phyloP scores from a whole-genome alignment of 2,329 filamentous ascomycete genomes.

The Leptographium lundbergii region DNA sequence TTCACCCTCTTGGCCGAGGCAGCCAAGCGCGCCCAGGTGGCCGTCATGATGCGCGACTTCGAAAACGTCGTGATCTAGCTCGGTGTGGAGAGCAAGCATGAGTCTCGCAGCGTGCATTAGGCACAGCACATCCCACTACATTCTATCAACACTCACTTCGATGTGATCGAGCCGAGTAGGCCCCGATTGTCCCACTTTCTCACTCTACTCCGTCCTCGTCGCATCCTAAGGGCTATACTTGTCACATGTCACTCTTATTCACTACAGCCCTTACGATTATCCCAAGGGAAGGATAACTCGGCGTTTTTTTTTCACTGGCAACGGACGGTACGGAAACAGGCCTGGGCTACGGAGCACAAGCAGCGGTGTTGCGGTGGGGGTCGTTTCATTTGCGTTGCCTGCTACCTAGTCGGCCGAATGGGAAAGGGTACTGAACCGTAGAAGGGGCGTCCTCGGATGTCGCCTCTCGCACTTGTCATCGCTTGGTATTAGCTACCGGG shows the following conservation, averaged over 20 bases:
- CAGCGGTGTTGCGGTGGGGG: background rate
- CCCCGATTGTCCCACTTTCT: background rate
- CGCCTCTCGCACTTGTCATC: background rate
- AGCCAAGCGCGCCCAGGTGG: conserved; percentile 84
- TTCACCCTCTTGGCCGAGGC: conserved; percentile 84
- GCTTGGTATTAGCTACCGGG: background rate
- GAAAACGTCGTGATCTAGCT: conserved; percentile 51
- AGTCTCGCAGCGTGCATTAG: background rate
- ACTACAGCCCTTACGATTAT: background rate
- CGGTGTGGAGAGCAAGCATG: background rate
- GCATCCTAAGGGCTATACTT: background rate
- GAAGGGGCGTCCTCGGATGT: background rate
- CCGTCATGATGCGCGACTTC: conserved; percentile 75
- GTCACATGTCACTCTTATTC: background rate
- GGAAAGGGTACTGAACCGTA: background rate
- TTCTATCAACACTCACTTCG: background rate
- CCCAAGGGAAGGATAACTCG: background rate
- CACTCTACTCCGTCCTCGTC: no score
- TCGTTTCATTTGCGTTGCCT: background rate
- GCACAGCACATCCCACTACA: background rate
- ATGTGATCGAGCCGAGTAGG: background rate
- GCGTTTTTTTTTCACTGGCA: background rate
- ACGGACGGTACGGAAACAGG: background rate
- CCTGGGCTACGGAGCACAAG: background rate
- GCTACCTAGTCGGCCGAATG: background rate